A percentile compares a stretch with the other conserved stretches of the same genome.
Evolutionary conservation across 2,329 filamentous ascomycete species (phyloP).

Genomic region (Pseudovirgaria hyperparasitica): DNA sequence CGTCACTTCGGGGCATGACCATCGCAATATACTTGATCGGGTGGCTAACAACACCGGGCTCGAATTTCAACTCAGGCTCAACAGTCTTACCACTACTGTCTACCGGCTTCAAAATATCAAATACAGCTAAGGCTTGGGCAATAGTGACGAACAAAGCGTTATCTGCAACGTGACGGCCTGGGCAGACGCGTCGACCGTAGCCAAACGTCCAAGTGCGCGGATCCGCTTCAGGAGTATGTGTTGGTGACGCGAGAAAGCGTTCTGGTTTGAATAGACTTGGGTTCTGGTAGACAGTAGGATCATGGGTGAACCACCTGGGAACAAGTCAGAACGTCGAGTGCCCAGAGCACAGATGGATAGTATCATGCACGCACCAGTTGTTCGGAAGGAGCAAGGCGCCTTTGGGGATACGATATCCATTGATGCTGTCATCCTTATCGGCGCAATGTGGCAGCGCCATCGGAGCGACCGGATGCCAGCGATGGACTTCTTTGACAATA

Average conservation of each 20-base stretch:
- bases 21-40: constrained; percentile 22
- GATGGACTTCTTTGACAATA: constrained; percentile 30
- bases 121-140: constrained; percentile 34
- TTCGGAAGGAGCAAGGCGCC: constrained; percentile 22
- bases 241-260: constrained; percentile 23
- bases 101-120: constrained; percentile 27
- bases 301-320: constrained; percentile 28
- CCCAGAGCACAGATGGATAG: constrained; percentile 16
- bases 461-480: constrained; percentile 18
- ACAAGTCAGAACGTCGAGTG: constrained; percentile 13
- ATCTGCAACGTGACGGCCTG: constrained; percentile 30
- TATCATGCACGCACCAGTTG: constrained; percentile 19
- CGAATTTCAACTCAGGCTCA: constrained; percentile 22
- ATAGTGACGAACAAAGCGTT: constrained; percentile 27
- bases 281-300: constrained; percentile 22
- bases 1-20: constrained; percentile 22
- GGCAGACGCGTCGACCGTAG: constrained; percentile 31
- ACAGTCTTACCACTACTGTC: constrained; percentile 24
- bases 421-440: constrained; percentile 21
- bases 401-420: constrained; percentile 29
- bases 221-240: constrained; percentile 22
- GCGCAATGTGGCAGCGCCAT: constrained; percentile 20
- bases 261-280: constrained; percentile 31
- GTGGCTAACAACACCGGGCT: constrained; percentile 25
- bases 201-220: constrained; percentile 23